phyloP scores from a whole-genome alignment of 2,329 filamentous ascomycete species.

The Fragosphaeria purpurea region DNA sequence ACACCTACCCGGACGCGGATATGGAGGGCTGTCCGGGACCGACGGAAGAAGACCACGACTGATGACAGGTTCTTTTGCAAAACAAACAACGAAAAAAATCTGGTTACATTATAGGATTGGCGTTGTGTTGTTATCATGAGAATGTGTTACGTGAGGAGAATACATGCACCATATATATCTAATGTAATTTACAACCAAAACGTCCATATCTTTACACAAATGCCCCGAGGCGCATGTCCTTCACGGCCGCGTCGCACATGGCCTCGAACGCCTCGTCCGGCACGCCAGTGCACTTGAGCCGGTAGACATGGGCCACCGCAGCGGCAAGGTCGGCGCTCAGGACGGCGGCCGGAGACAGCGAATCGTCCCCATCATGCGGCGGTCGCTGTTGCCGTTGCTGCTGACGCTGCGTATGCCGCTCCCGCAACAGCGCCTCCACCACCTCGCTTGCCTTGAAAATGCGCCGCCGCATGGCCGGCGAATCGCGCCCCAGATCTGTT shows the following conservation, averaged over 20 bases:
- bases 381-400: not conserved
- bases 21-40: slow-evolving; percentile 86
- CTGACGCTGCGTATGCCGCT: not conserved
- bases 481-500: slow-evolving; percentile 9
- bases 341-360: not conserved
- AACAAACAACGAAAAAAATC: too few species aligned
- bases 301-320: slow-evolving; percentile 17
- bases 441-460: slow-evolving; percentile 18
- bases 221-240: slow-evolving; percentile 21
- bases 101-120: too few species aligned
- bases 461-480: slow-evolving; percentile 16
- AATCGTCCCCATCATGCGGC: not conserved
- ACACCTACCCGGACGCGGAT: slow-evolving; percentile 57
- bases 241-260: slow-evolving; percentile 15
- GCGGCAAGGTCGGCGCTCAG: slow-evolving; percentile 16
- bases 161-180: too few species aligned
- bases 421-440: slow-evolving; percentile 17
- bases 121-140: too few species aligned
- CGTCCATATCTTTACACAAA: not conserved
- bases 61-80: not conserved
- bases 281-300: slow-evolving; percentile 7
- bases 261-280: slow-evolving; percentile 12
- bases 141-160: too few species aligned
- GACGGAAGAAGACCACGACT: slow-evolving; percentile 73
- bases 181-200: too few species aligned